phyloP scores from a whole-genome alignment of 768 basidiomycete species.

The Phlebiopsis gigantea region DNA sequence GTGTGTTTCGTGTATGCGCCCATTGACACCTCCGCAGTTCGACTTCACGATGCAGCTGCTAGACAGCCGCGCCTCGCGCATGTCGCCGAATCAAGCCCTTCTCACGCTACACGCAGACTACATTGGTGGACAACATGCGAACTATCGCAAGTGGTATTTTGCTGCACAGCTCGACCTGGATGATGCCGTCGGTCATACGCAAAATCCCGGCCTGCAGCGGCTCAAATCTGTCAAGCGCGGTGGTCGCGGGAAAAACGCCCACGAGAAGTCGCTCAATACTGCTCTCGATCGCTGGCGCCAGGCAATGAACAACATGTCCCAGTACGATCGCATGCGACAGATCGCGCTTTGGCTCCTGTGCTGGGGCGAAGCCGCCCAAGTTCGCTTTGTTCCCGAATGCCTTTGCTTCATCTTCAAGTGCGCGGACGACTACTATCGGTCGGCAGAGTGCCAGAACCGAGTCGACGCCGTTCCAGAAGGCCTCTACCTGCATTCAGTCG shows the following conservation, averaged over 20 bases:
- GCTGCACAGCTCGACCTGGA: slow-evolving; percentile 98
- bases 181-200: slow-evolving; percentile 88
- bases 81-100: slow-evolving; percentile 94
- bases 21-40: slow-evolving; percentile 46
- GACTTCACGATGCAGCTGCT: slow-evolving; percentile 98
- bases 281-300: slow-evolving; percentile 93
- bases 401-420: slow-evolving; percentile 99
- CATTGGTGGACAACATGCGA: slow-evolving; percentile 96
- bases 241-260: slow-evolving; percentile 50
- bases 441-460: slow-evolving; percentile 93
- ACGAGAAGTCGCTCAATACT: slow-evolving; percentile 65
- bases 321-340: slow-evolving; percentile 95
- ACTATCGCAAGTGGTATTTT: slow-evolving; percentile 99
- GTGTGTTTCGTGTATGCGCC: neutral
- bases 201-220: slow-evolving; percentile 86
- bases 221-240: slow-evolving; percentile 63
- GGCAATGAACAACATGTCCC: slow-evolving; percentile 98
- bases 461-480: slow-evolving; percentile 93
- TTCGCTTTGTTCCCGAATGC: slow-evolving; percentile 94
- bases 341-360: slow-evolving; percentile 92
- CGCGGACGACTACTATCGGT: slow-evolving; percentile 98
- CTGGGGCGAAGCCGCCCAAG: slow-evolving; percentile 98
- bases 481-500: slow-evolving; percentile 84
- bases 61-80: slow-evolving; percentile 93
- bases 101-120: slow-evolving; percentile 97